Percentiles rank a stretch among this genome's conserved stretches.
Conservation (phyloP, 2,329 filamentous ascomycete species). For the Ceratocystiopsis minuta region DNA sequence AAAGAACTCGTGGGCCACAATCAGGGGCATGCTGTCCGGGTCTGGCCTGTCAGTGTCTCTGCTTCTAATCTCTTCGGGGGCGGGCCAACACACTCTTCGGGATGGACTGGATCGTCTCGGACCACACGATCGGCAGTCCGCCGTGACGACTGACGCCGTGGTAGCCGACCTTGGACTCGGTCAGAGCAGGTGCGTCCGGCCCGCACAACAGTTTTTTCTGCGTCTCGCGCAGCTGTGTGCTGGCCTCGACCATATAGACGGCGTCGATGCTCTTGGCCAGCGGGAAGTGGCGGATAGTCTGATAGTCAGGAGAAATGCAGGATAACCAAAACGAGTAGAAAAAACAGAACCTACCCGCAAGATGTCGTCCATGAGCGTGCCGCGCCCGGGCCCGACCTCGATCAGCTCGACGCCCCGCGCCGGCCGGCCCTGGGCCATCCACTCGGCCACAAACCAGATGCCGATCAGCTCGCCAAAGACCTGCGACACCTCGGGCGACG, state of each 20-base stretch:
- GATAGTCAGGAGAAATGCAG: not conserved
- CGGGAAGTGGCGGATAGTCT: slow-evolving; percentile 67
- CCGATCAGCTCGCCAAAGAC: slow-evolving; percentile 89
- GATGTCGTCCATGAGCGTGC: slow-evolving; percentile 94
- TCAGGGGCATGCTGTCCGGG: slow-evolving; percentile 63
- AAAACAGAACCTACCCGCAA: slow-evolving; percentile 46
- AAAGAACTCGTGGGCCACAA: slow-evolving; percentile 96
- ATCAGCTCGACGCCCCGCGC: slow-evolving; percentile 67
- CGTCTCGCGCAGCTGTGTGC: slow-evolving; percentile 52
- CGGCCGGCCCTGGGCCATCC: slow-evolving; percentile 74
- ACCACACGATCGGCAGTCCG: slow-evolving; percentile 66
- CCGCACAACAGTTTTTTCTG: slow-evolving; percentile 76
- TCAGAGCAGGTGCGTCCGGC: slow-evolving; percentile 43
- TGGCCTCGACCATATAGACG: slow-evolving; percentile 94
- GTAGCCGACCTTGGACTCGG: slow-evolving; percentile 55
- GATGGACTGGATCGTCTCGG: slow-evolving; percentile 72
- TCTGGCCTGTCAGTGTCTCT: slow-evolving; percentile 20
- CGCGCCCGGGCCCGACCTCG: slow-evolving; percentile 83
- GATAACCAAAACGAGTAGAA: not conserved
- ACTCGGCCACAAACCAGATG: slow-evolving; percentile 91
- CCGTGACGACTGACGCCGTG: slow-evolving; percentile 61
- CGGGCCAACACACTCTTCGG: slow-evolving; percentile 37
- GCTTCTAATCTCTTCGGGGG: not conserved
- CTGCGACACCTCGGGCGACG: slow-evolving; percentile 92
- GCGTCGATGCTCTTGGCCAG: slow-evolving; percentile 62